Base-by-base conservation (phyloP, 768 basidiomycete species). In the Gloeophyllum trabeum region DNA sequence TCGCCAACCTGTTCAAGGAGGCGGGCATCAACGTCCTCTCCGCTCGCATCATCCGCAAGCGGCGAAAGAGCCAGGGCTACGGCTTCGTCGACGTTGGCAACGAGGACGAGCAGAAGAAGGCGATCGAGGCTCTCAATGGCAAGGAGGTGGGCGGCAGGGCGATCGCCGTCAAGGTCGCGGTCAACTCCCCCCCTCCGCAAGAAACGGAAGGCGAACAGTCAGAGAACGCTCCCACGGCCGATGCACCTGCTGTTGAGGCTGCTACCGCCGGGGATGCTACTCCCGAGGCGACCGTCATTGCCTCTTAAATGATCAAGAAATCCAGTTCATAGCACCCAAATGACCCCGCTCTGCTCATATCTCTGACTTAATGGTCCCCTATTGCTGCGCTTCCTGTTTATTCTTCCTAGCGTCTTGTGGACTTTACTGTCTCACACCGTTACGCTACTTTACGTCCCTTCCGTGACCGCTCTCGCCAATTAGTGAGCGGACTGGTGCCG, bases 71-170 rank as follows among this genome's bases (percentile, higher is more conserved):
- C 73, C 94, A 94, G 65, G 94, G 94, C 43, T 98, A 93, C 61
- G 94, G 91, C 41, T 99, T 99, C 56, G 94, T 99, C 57, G 93
- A 98, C 53, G 89, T 96, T 48, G 89, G 85, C 47, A 67, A 68
- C 51, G 82, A 91, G 62, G 85, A 79, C 52, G 80, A 92, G 63
- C 94, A 99, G 69, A 61, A 81, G 60, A 90, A 91, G 68, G 94
- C 91, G 41, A 83, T 99, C 48, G 78, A 77, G 43, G 76, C 77
- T 50, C 73, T 92, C 48, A 73, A 92, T 52, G 91, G 88, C 59
- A 89, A 88, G 61, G 83, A 94, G 48, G 66, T 99, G 43, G 80
- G 77, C 36, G 91, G 89, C 40, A 73, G 94, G 53, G 58, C 73
- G 49, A 81, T 99, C 57, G 86, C 85, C 47, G 88, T 97, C 69